Evolutionary conservation across 768 basidiomycete genomes (phyloP), one percentile per base, ranked within the genome.

Genomic region (Leccinellum luteum): DNA sequence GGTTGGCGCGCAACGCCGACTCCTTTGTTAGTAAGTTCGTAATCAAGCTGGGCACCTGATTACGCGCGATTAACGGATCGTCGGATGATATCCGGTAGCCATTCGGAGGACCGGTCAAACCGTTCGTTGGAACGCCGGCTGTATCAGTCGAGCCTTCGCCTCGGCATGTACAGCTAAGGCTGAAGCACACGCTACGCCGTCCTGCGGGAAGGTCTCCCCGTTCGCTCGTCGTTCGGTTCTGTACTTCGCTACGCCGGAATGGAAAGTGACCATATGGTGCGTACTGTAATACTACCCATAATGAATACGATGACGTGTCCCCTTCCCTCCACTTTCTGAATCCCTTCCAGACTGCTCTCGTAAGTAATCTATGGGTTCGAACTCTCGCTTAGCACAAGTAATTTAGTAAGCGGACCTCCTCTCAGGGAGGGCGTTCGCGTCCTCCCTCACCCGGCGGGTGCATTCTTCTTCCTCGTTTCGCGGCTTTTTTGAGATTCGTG

Each of bases 101-200:
- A 49, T 35, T 25, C 35, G 2, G 50, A 58, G 44, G 38, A 49
- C 55, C 41, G 44, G 30, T 10, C 38, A 19, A 41, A 10, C 38
- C 38, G 4, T 41, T n/a, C 10, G n/a, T 41, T n/a, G n/a, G 38
- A 19, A 41, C n/a, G 38, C 38, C 38, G 38, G 38, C 19, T 7
- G 13, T 50, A 28, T 54, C 54, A 51, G 48, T 59, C 41, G 64
- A 59, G 56, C 54, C 47, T 45, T 56, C 59, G 38, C 32, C 64
- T 62, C 64, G 51, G 52, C 47, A 51, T 30, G 41, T 8, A 21
- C 6, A 25, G 14, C 23, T 21, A n/a, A n/a, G n/a, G n/a, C n/a
- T 41, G 38, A 41, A 41, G 15, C 15, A 3, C 3, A 17, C 17
- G 17, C 9, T n/a, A 38, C 4, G 38, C 7, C 38, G n/a, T 38